These are phyloP conservation scores for Halophytophthora batemanensis DNA, from an alignment of 352 stramenopile species.

Conservation along the genomic window DNA sequence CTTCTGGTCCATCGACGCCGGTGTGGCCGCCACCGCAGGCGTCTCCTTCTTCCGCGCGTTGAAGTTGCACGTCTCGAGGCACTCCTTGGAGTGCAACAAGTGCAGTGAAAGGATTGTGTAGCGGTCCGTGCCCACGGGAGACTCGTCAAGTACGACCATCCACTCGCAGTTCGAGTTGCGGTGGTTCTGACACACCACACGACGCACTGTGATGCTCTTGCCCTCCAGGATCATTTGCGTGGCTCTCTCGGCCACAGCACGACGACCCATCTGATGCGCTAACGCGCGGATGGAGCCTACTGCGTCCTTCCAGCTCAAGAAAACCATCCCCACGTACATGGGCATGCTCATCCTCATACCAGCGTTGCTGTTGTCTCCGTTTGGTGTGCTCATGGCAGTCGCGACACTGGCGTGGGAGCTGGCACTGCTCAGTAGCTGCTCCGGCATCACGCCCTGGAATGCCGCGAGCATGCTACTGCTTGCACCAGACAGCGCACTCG, in stretches of 20 bases:
- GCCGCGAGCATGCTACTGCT: slow-evolving; percentile 1
- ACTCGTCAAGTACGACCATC: slow-evolving; percentile 60
- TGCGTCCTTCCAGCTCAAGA: slow-evolving; percentile 58
- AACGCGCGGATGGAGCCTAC: slow-evolving; percentile 47
- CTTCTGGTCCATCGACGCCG: no score
- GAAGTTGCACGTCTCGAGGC: slow-evolving; percentile 75
- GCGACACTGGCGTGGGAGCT: slow-evolving; percentile 5
- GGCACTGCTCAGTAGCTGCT: slow-evolving; percentile 11
- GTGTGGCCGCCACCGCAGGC: not conserved
- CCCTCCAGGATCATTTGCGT: slow-evolving; percentile 39
- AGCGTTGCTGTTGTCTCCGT: no score
- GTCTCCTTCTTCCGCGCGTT: slow-evolving; percentile 51
- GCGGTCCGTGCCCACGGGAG: slow-evolving; percentile 27
- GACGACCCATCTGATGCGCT: slow-evolving; percentile 54
- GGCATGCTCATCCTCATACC: slow-evolving; percentile 22
- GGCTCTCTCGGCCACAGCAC: slow-evolving; percentile 51
- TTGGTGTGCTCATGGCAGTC: no score
- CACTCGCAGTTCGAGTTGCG: slow-evolving; percentile 71
- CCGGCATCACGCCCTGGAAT: slow-evolving; percentile 36
- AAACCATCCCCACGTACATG: slow-evolving; percentile 42
- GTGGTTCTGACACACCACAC: slow-evolving; percentile 68
- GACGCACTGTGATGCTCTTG: slow-evolving; percentile 42
- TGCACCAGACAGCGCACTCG: not conserved
- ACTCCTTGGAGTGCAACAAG: slow-evolving; percentile 68
- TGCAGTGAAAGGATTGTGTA: slow-evolving; percentile 58